Percentiles rank a stretch among this genome's conserved stretches.
Conservation (phyloP, 2,329 filamentous ascomycete genomes). For the Alternaria brassicicola region DNA sequence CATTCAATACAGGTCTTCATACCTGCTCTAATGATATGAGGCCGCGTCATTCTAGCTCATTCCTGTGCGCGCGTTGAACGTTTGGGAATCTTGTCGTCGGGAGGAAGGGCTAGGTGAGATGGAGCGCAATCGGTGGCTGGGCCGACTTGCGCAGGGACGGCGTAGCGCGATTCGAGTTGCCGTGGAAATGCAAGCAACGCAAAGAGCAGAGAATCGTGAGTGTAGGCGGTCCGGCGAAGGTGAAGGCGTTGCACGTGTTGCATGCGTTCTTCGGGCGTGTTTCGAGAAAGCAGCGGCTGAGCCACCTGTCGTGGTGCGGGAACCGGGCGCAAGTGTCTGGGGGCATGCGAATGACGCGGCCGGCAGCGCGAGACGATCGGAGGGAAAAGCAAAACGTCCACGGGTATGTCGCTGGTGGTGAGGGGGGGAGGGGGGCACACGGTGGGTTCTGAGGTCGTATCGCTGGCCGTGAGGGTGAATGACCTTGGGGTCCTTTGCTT, state of each 20-base stretch:
- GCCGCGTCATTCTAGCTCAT: slow-evolving; percentile 59
- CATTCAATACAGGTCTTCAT: slow-evolving; percentile 22
- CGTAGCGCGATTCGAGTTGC: slow-evolving; percentile 9
- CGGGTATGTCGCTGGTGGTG: neutral
- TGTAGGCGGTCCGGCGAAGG: slow-evolving; percentile 23
- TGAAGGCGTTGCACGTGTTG: slow-evolving; percentile 16
- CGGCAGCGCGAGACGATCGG: slow-evolving; percentile 1
- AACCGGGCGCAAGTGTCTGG: slow-evolving; percentile 27
- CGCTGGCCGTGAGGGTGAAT: slow-evolving; percentile 14
- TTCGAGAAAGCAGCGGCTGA: slow-evolving; percentile 22
- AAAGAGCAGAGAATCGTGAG: slow-evolving; percentile 13
- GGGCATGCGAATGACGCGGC: slow-evolving; percentile 19
- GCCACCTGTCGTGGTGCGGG: slow-evolving; percentile 23
- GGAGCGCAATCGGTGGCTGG: slow-evolving; percentile 40
- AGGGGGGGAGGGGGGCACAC: neutral
- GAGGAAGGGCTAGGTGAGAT: slow-evolving; percentile 31
- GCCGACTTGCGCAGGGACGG: slow-evolving; percentile 21
- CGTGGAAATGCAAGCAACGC: neutral
- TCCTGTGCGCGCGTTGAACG: slow-evolving; percentile 27
- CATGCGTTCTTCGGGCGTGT: slow-evolving; percentile 19
- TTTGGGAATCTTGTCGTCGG: neutral
- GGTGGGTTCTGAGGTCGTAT: neutral
- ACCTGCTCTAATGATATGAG: slow-evolving; percentile 64
- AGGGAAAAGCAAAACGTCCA: slow-evolving; percentile 5
- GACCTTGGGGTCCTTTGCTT: slow-evolving; percentile 20